These are phyloP conservation scores for Candida oleophila DNA, from an alignment of 805 yeast species.

Conservation along the genomic window DNA sequence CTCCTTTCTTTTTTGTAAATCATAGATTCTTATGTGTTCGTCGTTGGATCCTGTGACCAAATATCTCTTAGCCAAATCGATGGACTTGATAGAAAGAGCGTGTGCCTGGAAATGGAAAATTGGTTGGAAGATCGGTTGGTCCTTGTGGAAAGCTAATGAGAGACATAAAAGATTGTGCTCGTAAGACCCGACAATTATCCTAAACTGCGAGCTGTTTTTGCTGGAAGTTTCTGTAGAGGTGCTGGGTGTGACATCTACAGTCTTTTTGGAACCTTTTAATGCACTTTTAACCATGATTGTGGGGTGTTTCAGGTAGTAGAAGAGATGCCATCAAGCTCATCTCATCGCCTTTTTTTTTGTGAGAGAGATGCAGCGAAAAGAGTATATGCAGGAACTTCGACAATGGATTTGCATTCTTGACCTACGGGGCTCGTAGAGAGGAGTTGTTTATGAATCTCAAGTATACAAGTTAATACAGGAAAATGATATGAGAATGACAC, in stretches of 20 bases:
- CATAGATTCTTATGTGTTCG: slow-evolving; percentile 92
- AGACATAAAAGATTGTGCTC: slow-evolving; percentile 90
- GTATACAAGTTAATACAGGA: too few species aligned
- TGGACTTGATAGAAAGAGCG: slow-evolving; percentile 78
- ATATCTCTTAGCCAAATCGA: slow-evolving; percentile 80
- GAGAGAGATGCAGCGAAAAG: not conserved
- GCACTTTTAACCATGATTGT: slow-evolving; percentile 3
- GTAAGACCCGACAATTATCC: slow-evolving; percentile 92
- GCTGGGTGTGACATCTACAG: slow-evolving; percentile 1
- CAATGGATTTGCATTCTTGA: too few species aligned
- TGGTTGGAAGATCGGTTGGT: slow-evolving; percentile 76
- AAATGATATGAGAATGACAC: too few species aligned
- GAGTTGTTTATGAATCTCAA: too few species aligned
- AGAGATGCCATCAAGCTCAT: not conserved
- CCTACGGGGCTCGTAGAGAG: too few species aligned
- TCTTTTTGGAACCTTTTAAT: not conserved
- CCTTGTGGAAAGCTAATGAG: slow-evolving; percentile 59
- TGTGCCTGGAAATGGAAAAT: slow-evolving; percentile 97
- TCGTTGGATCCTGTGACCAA: slow-evolving; percentile 94
- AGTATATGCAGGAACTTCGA: not conserved
- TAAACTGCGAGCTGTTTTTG: slow-evolving; percentile 42
- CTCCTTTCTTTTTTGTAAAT: slow-evolving; percentile 89
- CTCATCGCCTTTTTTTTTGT: not conserved
- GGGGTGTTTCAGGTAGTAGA: not conserved
- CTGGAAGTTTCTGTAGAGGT: not conserved